Conservation (phyloP, 768 basidiomycete species). For the Tricholoma matsutake region DNA sequence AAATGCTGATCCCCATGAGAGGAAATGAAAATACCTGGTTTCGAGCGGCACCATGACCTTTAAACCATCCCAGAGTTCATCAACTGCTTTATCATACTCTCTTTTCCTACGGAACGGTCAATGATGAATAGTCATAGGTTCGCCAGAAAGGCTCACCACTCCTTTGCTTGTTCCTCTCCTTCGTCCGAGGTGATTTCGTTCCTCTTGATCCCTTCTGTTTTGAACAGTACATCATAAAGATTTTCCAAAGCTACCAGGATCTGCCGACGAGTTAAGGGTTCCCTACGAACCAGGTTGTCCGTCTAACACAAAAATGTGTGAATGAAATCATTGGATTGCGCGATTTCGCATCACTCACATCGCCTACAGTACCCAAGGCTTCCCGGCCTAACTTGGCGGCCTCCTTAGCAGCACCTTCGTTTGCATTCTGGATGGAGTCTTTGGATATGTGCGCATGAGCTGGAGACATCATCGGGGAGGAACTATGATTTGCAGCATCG, state of each 20-base stretch:
- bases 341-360: slow-evolving; percentile 35
- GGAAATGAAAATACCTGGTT: slow-evolving; percentile 62
- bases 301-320: slow-evolving; percentile 35
- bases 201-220: slow-evolving; percentile 81
- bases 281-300: slow-evolving; percentile 59
- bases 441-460: slow-evolving; percentile 54
- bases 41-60: slow-evolving; percentile 90
- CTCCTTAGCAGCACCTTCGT: slow-evolving; percentile 63
- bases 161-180: slow-evolving; percentile 35
- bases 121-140: not conserved
- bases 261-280: slow-evolving; percentile 78
- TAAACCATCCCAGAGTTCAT: slow-evolving; percentile 76
- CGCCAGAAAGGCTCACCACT: slow-evolving; percentile 42
- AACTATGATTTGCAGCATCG: slow-evolving; percentile 44
- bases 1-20: not conserved
- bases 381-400: slow-evolving; percentile 74
- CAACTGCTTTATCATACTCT: slow-evolving; percentile 55
- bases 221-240: slow-evolving; percentile 80
- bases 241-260: slow-evolving; percentile 76
- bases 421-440: slow-evolving; percentile 34
- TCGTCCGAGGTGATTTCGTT: slow-evolving; percentile 71
- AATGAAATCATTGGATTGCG: not conserved
- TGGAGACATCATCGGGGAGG: slow-evolving; percentile 44
- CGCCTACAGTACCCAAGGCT: slow-evolving; percentile 59
- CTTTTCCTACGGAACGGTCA: slow-evolving; percentile 42